Evolutionary conservation across 192 early-diverging fungal species (phyloP).

Genomic region (Coemansia sp.): DNA sequence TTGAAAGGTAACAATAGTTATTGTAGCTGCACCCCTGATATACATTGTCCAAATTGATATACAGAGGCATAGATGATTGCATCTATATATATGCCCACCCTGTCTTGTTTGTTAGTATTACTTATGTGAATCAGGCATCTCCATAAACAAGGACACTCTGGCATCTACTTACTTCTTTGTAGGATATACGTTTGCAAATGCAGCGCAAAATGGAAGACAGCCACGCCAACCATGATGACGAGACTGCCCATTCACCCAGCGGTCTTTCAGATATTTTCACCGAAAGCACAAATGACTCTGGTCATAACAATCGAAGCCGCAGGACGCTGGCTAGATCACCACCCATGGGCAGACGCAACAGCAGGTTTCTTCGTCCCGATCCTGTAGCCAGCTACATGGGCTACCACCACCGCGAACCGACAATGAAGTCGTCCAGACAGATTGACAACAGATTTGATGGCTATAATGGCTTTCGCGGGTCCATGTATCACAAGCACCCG

Average conservation of each 20-base stretch:
- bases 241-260: conserved; percentile 18
- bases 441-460: not conserved
- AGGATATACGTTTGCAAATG: not conserved
- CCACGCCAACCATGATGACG: conserved; percentile 11
- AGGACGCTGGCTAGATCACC: conserved; percentile 13
- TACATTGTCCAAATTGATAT: not conserved
- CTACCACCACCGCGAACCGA: conserved; percentile 24
- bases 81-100: too few relatives aligned
- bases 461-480: conserved; percentile 6
- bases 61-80: not conserved
- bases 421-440: conserved; percentile 8
- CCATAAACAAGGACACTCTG: too few relatives aligned
- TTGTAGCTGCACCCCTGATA: not conserved
- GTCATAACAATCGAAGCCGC: conserved; percentile 6
- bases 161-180: not conserved
- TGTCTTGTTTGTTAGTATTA: too few relatives aligned
- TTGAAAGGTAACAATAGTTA: not conserved
- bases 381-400: conserved; percentile 29
- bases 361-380: conserved; percentile 14
- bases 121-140: too few relatives aligned
- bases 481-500: conserved; percentile 10
- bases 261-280: conserved; percentile 9
- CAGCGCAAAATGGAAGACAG: conserved; percentile 1
- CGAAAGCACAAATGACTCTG: not conserved
- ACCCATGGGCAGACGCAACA: conserved; percentile 18